Evolutionary conservation across 495 filamentous ascomycete genomes (phyloP).

Genomic region (Penicillium lividum): DNA sequence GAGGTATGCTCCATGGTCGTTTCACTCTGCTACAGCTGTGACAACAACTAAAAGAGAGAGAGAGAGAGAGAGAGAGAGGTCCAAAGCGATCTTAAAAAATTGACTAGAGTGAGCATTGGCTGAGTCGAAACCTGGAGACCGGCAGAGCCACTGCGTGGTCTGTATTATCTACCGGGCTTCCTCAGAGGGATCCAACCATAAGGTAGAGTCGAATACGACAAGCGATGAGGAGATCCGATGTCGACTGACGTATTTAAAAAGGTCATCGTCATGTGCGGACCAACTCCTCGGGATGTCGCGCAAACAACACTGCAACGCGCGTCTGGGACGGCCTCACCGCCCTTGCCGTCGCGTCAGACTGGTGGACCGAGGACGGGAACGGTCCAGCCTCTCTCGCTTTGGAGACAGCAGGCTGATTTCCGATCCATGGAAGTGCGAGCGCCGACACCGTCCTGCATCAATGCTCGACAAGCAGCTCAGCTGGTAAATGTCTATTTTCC

Average conservation of each 20-base stretch:
- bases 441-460: not conserved
- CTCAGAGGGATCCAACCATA: not conserved
- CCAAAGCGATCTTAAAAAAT: not conserved
- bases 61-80: not conserved
- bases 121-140: not conserved
- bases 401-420: not conserved
- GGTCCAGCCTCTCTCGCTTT: not conserved
- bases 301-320: too few relatives aligned
- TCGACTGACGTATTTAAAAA: not conserved
- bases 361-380: too few relatives aligned
- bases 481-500: not conserved
- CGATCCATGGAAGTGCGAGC: not conserved
- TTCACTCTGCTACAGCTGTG: not conserved
- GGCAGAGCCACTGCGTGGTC: not conserved
- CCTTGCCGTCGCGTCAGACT: not conserved
- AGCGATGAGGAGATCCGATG: not conserved
- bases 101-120: not conserved
- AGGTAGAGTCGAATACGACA: not conserved
- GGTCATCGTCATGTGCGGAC: not conserved
- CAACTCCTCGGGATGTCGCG: not conserved
- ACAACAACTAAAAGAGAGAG: not conserved
- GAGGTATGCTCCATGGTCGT: not conserved
- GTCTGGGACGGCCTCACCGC: too few relatives aligned
- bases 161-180: not conserved
- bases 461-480: not conserved